Percentiles rank a stretch among this genome's conserved stretches.
phyloP scores from a whole-genome alignment of 2,329 filamentous ascomycete species.

The Penicillium sp. region DNA sequence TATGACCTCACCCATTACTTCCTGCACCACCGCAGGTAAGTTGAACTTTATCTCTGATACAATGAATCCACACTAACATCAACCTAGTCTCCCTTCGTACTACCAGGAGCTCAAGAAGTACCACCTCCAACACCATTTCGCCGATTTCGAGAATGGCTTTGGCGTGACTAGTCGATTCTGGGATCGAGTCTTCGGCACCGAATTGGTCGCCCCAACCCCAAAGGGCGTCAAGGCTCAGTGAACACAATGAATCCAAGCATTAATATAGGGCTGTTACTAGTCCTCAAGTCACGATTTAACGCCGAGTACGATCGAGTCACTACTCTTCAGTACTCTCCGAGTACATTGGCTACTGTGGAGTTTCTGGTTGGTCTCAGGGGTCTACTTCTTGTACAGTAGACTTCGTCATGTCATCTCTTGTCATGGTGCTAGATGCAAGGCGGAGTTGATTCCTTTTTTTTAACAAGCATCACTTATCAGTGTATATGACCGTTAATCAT shows the following conservation, averaged over 20 bases:
- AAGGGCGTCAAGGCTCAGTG: conserved; percentile 40
- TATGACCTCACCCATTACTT: conserved; percentile 99
- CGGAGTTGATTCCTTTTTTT: conserved; percentile 6
- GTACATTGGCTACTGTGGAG: conserved; percentile 14
- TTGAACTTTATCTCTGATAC: conserved; percentile 17
- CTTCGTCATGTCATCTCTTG: conserved; percentile 1
- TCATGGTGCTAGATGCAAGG: neutral
- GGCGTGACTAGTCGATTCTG: conserved; percentile 96
- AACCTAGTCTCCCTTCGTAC: conserved; percentile 69
- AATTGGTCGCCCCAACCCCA: conserved; percentile 55
- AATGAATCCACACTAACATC: conserved; percentile 11
- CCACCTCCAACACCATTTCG: conserved; percentile 94
- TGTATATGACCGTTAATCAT: conserved; percentile 24
- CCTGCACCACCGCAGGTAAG: conserved; percentile 84
- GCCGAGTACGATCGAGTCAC: conserved; percentile 8
- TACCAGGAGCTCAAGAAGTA: conserved; percentile 96
- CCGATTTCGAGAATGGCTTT: conserved; percentile 96
- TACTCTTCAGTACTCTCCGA: neutral
- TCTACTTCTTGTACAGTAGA: conserved; percentile 18
- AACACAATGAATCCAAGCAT: conserved; percentile 1
- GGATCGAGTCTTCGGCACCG: conserved; percentile 88
- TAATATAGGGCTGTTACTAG: neutral
- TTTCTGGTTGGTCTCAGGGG: conserved; percentile 13
- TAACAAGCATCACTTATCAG: conserved; percentile 22
- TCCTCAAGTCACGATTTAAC: conserved; percentile 19